Conservation (phyloP, 169 alveolate species). For the Plasmodium chabaudi region DNA sequence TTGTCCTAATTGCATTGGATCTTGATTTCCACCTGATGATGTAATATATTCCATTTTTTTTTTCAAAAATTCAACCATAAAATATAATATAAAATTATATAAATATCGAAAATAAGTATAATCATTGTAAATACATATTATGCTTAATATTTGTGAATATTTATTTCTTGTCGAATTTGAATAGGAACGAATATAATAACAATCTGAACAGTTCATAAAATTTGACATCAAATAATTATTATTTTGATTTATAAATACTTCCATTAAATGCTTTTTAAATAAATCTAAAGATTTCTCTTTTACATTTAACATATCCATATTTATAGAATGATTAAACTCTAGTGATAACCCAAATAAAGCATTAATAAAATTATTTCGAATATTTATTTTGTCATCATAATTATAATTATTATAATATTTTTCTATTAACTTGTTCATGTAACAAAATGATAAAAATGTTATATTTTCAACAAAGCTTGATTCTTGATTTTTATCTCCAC, state of each 20-base stretch:
- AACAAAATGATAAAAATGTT: conserved; percentile 40
- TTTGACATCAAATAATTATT: neutral
- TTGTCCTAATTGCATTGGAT: neutral
- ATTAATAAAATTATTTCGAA: conserved; percentile 46
- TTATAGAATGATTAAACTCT: conserved; percentile 17
- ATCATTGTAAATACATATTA: conserved; percentile 41
- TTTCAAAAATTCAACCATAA: conserved; percentile 15
- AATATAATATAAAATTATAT: conserved; percentile 27
- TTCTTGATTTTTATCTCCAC: neutral
- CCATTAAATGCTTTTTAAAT: conserved; percentile 10
- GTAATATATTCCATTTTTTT: neutral
- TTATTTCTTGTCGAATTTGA: conserved; percentile 36
- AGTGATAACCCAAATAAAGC: conserved; percentile 29
- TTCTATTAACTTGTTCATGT: conserved; percentile 44
- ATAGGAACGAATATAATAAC: conserved; percentile 19
- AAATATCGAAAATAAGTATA: conserved; percentile 44
- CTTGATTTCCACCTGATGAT: neutral
- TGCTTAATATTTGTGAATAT: conserved; percentile 45
- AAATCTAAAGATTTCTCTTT: conserved; percentile 31
- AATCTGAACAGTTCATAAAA: conserved; percentile 11
- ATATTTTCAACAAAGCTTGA: conserved; percentile 22
- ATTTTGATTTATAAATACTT: conserved; percentile 9
- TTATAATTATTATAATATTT: conserved; percentile 27
- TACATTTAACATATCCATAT: conserved; percentile 13
- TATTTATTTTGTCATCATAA: conserved; percentile 27